These are phyloP conservation scores for Osmozyma mogii DNA, from an alignment of 805 yeast genomes.

Conservation along the genomic window DNA sequence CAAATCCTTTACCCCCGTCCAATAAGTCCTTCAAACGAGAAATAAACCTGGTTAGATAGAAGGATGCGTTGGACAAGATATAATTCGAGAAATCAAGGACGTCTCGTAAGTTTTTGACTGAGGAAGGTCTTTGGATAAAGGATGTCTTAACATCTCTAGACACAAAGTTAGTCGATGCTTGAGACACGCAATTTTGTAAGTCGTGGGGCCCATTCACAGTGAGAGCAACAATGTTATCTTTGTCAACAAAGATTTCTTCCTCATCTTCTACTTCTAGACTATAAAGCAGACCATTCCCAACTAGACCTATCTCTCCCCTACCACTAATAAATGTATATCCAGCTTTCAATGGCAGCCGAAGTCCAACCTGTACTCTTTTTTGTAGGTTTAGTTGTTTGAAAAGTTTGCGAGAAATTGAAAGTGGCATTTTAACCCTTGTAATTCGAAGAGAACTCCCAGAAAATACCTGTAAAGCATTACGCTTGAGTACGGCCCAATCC, in stretches of 20 bases:
- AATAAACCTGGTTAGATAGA: no score
- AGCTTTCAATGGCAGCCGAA: slow-evolving; percentile 20
- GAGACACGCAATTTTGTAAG: slow-evolving; percentile 33
- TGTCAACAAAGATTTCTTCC: slow-evolving; percentile 43
- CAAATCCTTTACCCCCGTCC: slow-evolving; percentile 35
- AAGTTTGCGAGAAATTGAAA: slow-evolving; percentile 25
- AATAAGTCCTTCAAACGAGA: slow-evolving; percentile 8
- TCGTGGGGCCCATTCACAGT: slow-evolving; percentile 44
- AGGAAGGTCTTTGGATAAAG: no score
- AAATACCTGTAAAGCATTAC: slow-evolving; percentile 41
- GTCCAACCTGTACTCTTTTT: slow-evolving; percentile 33
- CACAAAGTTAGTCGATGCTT: no score
- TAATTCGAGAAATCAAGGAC: no score
- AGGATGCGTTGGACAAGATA: no score
- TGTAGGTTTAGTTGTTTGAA: slow-evolving; percentile 17
- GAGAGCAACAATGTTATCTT: slow-evolving; percentile 39
- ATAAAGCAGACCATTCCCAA: slow-evolving; percentile 49
- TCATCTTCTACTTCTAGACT: slow-evolving; percentile 34
- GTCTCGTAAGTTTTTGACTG: no score
- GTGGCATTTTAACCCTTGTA: slow-evolving; percentile 32
- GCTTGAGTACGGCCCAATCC: slow-evolving; percentile 56
- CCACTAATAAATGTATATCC: slow-evolving; percentile 48
- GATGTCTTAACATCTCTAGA: no score
- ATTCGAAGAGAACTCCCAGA: slow-evolving; percentile 45
- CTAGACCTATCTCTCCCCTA: slow-evolving; percentile 48